Conservation (phyloP, 75 land plant genomes). For the Isoetes taiwanensis region DNA sequence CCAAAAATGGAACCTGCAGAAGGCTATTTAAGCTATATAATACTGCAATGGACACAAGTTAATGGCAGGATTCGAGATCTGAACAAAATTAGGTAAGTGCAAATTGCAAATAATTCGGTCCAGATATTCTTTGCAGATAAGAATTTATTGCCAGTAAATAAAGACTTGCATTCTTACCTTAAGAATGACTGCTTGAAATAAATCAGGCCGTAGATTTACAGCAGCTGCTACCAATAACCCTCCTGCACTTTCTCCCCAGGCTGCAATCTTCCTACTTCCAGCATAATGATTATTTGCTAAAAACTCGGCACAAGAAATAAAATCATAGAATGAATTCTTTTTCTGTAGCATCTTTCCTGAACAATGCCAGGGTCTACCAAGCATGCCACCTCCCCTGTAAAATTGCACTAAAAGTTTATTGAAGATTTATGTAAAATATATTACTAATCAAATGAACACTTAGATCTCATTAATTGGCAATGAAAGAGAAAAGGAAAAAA, state of each 20-base stretch:
- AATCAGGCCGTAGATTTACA: slow-evolving; percentile 48
- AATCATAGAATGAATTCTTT: slow-evolving; percentile 64
- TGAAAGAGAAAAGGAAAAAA: too few relatives aligned
- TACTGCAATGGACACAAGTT: too few relatives aligned
- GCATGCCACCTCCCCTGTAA: slow-evolving; percentile 80
- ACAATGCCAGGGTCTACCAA: slow-evolving; percentile 77
- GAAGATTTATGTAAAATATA: too few relatives aligned
- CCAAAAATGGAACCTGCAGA: slow-evolving; percentile 85
- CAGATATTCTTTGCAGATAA: too few relatives aligned
- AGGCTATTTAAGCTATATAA: too few relatives aligned
- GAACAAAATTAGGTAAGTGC: too few relatives aligned
- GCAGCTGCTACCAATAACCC: slow-evolving; percentile 74
- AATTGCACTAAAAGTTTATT: too few relatives aligned
- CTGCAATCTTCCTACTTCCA: slow-evolving; percentile 61
- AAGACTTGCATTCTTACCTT: slow-evolving; percentile 31
- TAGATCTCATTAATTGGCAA: too few relatives aligned
- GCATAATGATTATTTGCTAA: slow-evolving; percentile 47
- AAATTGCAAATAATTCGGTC: too few relatives aligned
- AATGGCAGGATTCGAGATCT: too few relatives aligned
- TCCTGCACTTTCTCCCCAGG: slow-evolving; percentile 91
- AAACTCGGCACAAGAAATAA: slow-evolving; percentile 51
- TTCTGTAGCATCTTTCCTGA: slow-evolving; percentile 58
- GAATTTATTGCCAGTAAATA: background rate
- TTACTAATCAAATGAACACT: too few relatives aligned
- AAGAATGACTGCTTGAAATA: slow-evolving; percentile 67